A percentile compares a stretch with the other conserved stretches of the same genome.
These are phyloP conservation scores for Acer negundo DNA, from an alignment of 345 rosid species.

Conservation along the genomic window DNA sequence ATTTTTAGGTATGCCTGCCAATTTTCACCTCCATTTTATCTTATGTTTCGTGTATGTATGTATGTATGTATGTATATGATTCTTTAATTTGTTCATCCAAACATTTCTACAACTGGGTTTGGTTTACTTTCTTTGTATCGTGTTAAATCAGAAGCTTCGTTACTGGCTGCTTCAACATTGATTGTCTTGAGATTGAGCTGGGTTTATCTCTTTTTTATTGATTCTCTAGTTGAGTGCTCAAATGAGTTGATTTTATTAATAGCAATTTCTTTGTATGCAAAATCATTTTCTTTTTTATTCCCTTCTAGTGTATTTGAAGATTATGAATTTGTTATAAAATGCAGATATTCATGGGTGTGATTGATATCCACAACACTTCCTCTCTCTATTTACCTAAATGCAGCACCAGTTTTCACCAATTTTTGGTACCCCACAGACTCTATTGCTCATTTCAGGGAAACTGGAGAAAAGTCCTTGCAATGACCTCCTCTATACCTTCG, in stretches of 20 bases:
- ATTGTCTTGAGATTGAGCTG: neutral
- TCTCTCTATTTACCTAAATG: slow-evolving; percentile 38
- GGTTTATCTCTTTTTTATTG: neutral
- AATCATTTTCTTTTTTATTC: neutral
- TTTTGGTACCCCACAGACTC: slow-evolving; percentile 28
- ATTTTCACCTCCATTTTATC: too few relatives aligned
- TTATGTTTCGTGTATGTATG: too few relatives aligned
- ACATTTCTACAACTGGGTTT: neutral
- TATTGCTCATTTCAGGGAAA: slow-evolving; percentile 29
- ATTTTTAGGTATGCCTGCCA: too few relatives aligned
- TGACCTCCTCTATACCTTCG: slow-evolving; percentile 47
- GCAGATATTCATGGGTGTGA: slow-evolving; percentile 51
- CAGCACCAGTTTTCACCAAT: slow-evolving; percentile 25
- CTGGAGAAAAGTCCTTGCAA: slow-evolving; percentile 35
- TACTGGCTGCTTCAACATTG: neutral
- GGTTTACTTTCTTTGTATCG: neutral
- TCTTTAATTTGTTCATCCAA: neutral
- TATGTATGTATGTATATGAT: too few relatives aligned
- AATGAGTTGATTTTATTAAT: neutral
- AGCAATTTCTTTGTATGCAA: neutral
- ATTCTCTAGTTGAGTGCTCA: neutral
- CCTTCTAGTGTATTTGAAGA: neutral
- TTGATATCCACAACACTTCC: slow-evolving; percentile 38
- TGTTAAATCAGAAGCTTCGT: neutral
- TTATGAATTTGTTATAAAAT: slow-evolving; percentile 2